Base-by-base conservation (phyloP, 1,139 yeast genomes). In the Sugiyamaella japonica region DNA sequence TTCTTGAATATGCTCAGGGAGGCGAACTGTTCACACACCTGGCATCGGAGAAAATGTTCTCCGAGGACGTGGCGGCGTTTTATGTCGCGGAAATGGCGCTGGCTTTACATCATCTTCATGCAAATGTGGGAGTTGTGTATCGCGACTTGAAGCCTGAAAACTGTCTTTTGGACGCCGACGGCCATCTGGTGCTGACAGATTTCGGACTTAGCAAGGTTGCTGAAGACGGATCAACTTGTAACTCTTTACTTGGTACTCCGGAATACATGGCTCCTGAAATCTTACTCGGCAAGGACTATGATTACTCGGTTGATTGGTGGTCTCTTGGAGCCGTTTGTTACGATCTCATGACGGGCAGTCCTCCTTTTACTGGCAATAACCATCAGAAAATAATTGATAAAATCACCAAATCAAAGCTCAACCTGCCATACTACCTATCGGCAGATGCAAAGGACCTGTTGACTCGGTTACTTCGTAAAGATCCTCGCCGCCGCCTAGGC, bases 201-300 rank as follows among this genome's bases (percentile, higher is more conserved):
- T 91, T 91, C 72, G 98, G 98, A 0, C 76, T 91, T 37, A 87
- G 95, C 48, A 91, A 91, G 66, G 90, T 85, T 17, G 80, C 86
- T 1, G 73, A 76, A 32, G 77, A 75, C 43, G 80, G 74, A 23
- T 74, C 72, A 17, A 74, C 78, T 52, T 85, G 81, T 68, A 86
- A 81, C 63, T 85, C 97, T 1, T 82, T 91, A 67, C 86, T 90
- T 32, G 99, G 98, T 0, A 91, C 97, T 0, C 95, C 96, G 0
- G 97, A 90, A 70, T 91, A 90, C 68, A 90, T 91, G 89, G 98
- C 98, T 0, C 99, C 99, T 1, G 98, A 93, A 69, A 87, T 93
- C 32, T 73, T 93, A 28, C 82, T 81, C 52, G 97, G 97, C 25
- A 83, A 85, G 59, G 84, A 86, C n/a, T 93, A 93, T 67, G 93